These are phyloP conservation scores for Corymbia maculata DNA, from an alignment of 345 rosid genomes.

Conservation along the genomic window DNA sequence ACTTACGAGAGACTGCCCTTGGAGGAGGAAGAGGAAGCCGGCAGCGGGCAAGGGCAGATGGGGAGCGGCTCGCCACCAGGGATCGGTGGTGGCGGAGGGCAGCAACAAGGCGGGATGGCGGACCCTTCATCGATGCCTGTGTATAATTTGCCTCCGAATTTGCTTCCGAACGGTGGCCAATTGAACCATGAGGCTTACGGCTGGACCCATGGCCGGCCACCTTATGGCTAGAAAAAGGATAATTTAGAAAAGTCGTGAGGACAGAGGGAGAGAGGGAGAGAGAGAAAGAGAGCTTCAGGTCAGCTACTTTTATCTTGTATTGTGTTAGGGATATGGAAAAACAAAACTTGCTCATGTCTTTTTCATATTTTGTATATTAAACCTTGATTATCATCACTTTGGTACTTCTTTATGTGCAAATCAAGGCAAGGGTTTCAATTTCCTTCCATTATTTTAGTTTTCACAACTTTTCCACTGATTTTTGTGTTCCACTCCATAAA, in stretches of 20 bases:
- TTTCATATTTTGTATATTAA: neutral
- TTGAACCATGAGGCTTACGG: conserved; percentile 9
- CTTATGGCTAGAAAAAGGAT: neutral
- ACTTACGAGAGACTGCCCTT: conserved; percentile 50
- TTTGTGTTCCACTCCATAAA: neutral
- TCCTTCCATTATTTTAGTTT: neutral
- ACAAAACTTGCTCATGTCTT: neutral
- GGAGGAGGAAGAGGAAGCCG: conserved; percentile 40
- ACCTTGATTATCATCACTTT: neutral
- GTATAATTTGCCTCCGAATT: conserved; percentile 57
- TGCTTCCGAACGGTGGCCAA: conserved; percentile 57
- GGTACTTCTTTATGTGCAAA: neutral
- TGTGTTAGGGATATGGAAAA: neutral
- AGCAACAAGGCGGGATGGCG: conserved; percentile 24
- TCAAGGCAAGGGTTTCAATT: neutral
- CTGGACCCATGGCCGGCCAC: conserved; percentile 8
- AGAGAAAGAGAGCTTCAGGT: neutral
- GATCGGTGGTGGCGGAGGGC: conserved; percentile 10
- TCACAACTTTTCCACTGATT: neutral
- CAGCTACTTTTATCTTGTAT: neutral
- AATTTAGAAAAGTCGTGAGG: neutral
- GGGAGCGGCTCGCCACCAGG: conserved; percentile 30
- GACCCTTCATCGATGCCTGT: conserved; percentile 5
- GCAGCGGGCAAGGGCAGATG: conserved; percentile 23
- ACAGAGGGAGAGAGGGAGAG: neutral